A percentile compares a stretch with the other conserved stretches of the same genome.
phyloP scores from a whole-genome alignment of 495 filamentous ascomycete species.

The Patellaria atrata region DNA sequence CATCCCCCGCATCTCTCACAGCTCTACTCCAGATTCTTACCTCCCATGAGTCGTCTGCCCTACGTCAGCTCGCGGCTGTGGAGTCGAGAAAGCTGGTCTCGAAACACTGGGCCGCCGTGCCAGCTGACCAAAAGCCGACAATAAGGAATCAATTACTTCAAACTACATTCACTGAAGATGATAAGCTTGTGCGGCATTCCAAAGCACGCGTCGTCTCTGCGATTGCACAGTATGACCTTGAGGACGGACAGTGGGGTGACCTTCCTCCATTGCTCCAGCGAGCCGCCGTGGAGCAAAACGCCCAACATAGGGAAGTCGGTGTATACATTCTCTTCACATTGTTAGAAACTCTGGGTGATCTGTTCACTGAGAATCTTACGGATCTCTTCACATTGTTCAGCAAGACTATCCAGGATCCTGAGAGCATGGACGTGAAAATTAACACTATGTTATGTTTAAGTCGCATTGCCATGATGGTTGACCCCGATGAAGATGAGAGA shows the following conservation, averaged over 20 bases:
- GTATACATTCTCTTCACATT: conserved; percentile 87
- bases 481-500: conserved; percentile 65
- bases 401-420: conserved; percentile 77
- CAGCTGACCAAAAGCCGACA: conserved; percentile 52
- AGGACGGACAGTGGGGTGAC: conserved; percentile 75
- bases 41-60: conserved; percentile 50
- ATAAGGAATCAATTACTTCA: conserved; percentile 72
- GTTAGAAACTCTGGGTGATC: conserved; percentile 68
- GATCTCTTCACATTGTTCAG: conserved; percentile 72
- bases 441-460: conserved; percentile 92
- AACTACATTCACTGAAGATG: conserved; percentile 62
- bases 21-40: conserved; percentile 74
- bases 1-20: conserved; percentile 64
- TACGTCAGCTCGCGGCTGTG: conserved; percentile 82
- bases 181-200: conserved; percentile 63
- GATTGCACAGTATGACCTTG: conserved; percentile 72
- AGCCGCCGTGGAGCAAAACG: conserved; percentile 53
- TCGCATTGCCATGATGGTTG: conserved; percentile 72
- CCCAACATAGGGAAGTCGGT: conserved; percentile 73
- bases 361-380: conserved; percentile 58
- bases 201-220: conserved; percentile 75
- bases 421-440: conserved; percentile 81
- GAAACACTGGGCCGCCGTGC: conserved; percentile 67
- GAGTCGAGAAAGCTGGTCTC: conserved; percentile 66
- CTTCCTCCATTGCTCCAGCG: conserved; percentile 60